These are phyloP conservation scores for Fusarium sp. DNA, from an alignment of 2,329 filamentous ascomycete genomes.

Conservation along the genomic window DNA sequence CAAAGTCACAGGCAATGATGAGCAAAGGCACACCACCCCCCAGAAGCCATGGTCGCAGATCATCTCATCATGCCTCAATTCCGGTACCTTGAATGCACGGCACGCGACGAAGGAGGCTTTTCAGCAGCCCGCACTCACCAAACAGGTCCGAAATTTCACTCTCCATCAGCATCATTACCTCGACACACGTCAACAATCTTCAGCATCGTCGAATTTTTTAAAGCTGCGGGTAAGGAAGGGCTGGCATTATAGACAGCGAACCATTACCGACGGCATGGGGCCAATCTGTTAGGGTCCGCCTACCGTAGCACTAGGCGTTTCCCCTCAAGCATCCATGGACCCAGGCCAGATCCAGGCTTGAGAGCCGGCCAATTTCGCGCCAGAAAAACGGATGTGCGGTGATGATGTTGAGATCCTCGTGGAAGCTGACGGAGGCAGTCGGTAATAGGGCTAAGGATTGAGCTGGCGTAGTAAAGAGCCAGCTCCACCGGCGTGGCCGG, in stretches of 20 bases:
- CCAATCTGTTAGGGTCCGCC: conserved; percentile 18
- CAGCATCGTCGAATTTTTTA: neutral
- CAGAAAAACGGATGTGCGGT: conserved; percentile 35
- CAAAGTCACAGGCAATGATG: conserved; percentile 26
- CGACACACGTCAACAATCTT: neutral
- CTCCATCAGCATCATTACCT: conserved; percentile 5
- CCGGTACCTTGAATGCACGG: neutral
- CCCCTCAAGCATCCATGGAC: conserved; percentile 15
- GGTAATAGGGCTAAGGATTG: conserved; percentile 44
- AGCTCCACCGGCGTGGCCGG: conserved; percentile 42
- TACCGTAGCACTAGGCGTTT: conserved; percentile 9
- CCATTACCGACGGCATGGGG: conserved; percentile 22
- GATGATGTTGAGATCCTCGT: conserved; percentile 38
- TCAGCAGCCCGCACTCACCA: neutral
- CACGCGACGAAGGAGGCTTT: neutral
- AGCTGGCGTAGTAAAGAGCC: conserved; percentile 35
- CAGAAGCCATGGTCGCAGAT: conserved; percentile 28
- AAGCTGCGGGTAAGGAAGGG: neutral
- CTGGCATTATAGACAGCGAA: conserved; percentile 1
- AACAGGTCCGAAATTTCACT: neutral
- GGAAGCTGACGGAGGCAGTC: conserved; percentile 40
- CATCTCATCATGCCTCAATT: conserved; percentile 25
- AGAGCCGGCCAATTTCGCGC: conserved; percentile 31
- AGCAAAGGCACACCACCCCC: conserved; percentile 22
- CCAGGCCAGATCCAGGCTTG: conserved; percentile 8